Evolutionary conservation across 257 asterid species (phyloP), one percentile per base, ranked within the genome.

Genomic region (Forsythia viridissima): DNA sequence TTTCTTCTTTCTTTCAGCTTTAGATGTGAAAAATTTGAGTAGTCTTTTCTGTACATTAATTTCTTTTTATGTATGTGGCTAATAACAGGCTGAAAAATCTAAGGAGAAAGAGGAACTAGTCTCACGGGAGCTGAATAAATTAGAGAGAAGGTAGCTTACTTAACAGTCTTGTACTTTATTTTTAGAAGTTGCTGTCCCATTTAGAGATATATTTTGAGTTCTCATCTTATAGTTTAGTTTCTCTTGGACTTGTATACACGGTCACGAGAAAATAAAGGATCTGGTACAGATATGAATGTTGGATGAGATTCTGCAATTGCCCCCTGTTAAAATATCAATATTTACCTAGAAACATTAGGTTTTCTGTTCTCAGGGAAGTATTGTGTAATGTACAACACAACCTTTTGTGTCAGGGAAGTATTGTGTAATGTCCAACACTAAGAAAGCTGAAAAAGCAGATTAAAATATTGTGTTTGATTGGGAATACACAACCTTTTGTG

Each of bases 41-140:
- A 5, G 65, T 15, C 77, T 15, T 57, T 55, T 70, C 24, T 21
- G n/a, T 37, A 63, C 21, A 43, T 74, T 78, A 39, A 57, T 67
- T 48, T 41, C n/a, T 76, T 72, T 84, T 57, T 36, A 18, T 55
- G 2, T 59, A 24, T 85, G 8, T 24, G 68, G 75, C 55, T 82
- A 30, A 42, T 67, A 67, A 71, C 88, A 95, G 99, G 94, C 99
- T 67, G 98, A 93, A 86, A 93, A 86, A 63, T 94, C 97, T 13
- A 92, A 90, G 85, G 98, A 95, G 83, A 91, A 82, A 73, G 98
- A 65, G 84, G 97, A 90, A 84, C 87, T 79, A 51, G 74, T 89
- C 85, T 94, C 97, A 44, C 84, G 83, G 83, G 94, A 91, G 87
- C 86, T 91, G 78, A 73, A 77, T 68, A 82, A 82, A 79, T 85